These are phyloP conservation scores for Vigna unguiculata DNA, from an alignment of 306 rosid species.

Conservation along the genomic window DNA sequence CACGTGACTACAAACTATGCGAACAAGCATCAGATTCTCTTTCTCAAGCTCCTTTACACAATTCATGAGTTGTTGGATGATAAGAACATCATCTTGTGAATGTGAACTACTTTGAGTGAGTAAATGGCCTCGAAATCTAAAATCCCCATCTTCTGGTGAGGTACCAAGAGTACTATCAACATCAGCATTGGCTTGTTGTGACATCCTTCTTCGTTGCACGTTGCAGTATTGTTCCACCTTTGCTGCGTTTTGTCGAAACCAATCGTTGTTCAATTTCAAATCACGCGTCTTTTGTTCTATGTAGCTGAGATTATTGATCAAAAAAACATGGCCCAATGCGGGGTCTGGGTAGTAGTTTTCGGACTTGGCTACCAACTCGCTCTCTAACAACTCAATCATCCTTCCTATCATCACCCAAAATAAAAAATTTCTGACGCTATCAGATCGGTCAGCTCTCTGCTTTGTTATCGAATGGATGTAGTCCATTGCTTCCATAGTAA, in stretches of 20 bases:
- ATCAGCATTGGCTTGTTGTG: not conserved
- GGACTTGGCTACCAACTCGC: not conserved
- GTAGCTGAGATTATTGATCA: not conserved
- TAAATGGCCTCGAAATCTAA: not conserved
- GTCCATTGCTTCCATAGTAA: not conserved
- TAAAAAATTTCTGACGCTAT: too few species aligned
- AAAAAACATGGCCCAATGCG: not conserved
- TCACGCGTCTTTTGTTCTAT: not conserved
- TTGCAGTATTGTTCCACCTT: not conserved
- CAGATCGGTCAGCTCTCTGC: too few species aligned
- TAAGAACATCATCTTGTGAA: not conserved
- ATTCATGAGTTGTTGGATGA: not conserved
- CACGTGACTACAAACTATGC: not conserved
- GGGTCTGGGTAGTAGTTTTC: not conserved
- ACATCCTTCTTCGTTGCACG: not conserved
- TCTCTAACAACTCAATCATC: not conserved
- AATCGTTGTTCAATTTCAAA: not conserved
- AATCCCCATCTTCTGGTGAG: not conserved
- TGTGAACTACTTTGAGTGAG: not conserved
- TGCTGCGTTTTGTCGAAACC: not conserved
- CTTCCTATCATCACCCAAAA: not conserved
- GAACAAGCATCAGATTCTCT: not conserved
- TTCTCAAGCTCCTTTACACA: not conserved
- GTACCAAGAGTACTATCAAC: not conserved
- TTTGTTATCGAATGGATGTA: not conserved